Conservation (phyloP, 129 eudicot genomes). For the Dittrichia graveolens region DNA sequence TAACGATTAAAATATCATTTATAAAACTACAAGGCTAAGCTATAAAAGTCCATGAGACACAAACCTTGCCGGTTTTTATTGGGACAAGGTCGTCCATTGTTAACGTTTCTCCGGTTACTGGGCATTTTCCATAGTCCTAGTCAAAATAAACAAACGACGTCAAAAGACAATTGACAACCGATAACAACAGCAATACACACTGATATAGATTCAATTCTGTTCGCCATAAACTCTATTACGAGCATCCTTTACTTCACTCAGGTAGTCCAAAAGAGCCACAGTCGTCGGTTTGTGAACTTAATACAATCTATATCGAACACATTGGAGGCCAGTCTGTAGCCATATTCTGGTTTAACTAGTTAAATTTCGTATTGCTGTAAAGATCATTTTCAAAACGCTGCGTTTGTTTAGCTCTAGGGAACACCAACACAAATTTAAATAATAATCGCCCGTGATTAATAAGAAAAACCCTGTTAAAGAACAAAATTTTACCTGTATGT, state of each 20-base stretch:
- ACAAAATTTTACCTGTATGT: constrained; percentile 50
- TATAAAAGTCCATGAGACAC: constrained; percentile 3
- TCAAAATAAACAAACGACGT: constrained; percentile 13
- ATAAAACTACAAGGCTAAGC: not conserved
- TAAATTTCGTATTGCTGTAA: constrained; percentile 2
- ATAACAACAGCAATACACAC: not conserved
- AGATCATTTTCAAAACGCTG: not conserved
- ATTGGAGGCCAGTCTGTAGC: not conserved
- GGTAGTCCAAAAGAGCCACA: too few relatives aligned
- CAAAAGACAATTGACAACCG: not conserved
- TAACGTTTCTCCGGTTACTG: constrained; percentile 80
- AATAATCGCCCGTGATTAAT: not conserved
- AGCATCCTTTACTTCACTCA: not conserved
- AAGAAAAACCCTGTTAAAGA: constrained; percentile 26
- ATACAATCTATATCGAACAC: not conserved
- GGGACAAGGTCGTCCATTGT: constrained; percentile 82
- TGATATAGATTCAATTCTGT: not conserved
- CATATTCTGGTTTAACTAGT: not conserved
- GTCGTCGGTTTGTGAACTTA: not conserved
- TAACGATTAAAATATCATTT: not conserved
- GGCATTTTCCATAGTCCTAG: constrained; percentile 93
- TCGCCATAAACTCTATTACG: too few relatives aligned
- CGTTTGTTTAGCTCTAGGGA: not conserved
- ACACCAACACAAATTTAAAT: not conserved
- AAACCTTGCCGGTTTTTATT: constrained; percentile 86